phyloP scores from a whole-genome alignment of 441 rosid genomes.

The Omphalea diandra region DNA sequence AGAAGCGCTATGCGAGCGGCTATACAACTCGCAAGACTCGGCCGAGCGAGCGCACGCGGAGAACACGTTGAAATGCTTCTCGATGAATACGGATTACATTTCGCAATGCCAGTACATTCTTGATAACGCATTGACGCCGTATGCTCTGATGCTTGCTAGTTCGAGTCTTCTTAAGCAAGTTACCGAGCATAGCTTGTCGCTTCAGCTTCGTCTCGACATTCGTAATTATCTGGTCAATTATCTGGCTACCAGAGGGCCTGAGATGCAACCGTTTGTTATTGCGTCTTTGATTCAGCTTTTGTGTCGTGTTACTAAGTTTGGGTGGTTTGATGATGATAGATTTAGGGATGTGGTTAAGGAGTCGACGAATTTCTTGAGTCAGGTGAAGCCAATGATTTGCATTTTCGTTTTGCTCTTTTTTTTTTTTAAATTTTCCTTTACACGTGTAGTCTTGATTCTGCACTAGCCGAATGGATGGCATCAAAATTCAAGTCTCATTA shows the following conservation, averaged over 20 bases:
- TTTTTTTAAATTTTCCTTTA: too few species aligned
- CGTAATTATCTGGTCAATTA: constrained; percentile 66
- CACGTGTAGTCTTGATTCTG: too few species aligned
- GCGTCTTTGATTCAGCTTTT: constrained; percentile 86
- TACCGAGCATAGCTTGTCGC: constrained; percentile 86
- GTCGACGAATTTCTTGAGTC: constrained; percentile 81
- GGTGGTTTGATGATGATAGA: constrained; percentile 98
- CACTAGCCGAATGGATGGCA: too few species aligned
- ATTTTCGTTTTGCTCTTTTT: background rate
- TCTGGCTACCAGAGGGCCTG: constrained; percentile 92
- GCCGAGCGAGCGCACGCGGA: constrained; percentile 94
- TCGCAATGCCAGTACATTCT: constrained; percentile 98
- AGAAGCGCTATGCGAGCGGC: constrained; percentile 94
- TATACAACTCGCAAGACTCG: constrained; percentile 93
- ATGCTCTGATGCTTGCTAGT: constrained; percentile 98
- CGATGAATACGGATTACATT: constrained; percentile 85
- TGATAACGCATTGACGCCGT: constrained; percentile 94
- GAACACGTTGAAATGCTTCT: constrained; percentile 89
- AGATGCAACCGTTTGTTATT: constrained; percentile 77
- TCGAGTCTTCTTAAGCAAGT: constrained; percentile 98
- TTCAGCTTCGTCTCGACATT: constrained; percentile 93
- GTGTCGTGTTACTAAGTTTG: constrained; percentile 93
- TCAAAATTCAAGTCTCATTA: too few species aligned
- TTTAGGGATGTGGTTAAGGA: constrained; percentile 92
- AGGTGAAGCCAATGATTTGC: constrained; percentile 59